Conservation (phyloP, 2,329 filamentous ascomycete species). For the Colletotrichum lupini region DNA sequence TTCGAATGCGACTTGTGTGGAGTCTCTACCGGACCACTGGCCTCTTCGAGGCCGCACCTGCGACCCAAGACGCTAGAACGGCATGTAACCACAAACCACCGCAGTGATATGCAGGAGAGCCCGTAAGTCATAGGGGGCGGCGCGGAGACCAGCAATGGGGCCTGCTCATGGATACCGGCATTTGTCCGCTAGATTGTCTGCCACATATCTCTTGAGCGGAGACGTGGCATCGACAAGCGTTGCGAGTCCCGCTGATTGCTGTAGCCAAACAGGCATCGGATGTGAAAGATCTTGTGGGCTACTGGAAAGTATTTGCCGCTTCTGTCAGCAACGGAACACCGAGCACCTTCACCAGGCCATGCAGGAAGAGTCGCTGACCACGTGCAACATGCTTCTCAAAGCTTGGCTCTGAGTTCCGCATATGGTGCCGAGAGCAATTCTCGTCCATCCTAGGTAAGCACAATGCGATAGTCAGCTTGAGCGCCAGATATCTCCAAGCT, state of each 20-base stretch:
- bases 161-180: background rate
- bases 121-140: background rate
- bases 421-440: background rate
- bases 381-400: constrained; percentile 15
- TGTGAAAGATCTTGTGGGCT: background rate
- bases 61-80: constrained; percentile 26
- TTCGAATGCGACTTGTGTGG: background rate
- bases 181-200: constrained; percentile 4
- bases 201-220: background rate
- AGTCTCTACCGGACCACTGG: constrained; percentile 19
- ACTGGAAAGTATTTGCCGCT: background rate
- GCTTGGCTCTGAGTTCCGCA: constrained; percentile 14
- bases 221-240: background rate
- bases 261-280: background rate
- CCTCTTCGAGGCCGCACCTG: constrained; percentile 23
- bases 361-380: background rate
- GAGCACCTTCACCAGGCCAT: background rate
- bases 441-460: background rate
- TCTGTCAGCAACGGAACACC: background rate
- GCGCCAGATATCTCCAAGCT: background rate
- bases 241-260: background rate
- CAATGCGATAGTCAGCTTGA: constrained; percentile 11
- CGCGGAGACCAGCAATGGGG: background rate
- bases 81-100: constrained; percentile 31
- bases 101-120: constrained; percentile 8